Evolutionary conservation across 495 filamentous ascomycete species (phyloP), one percentile per base, ranked within the genome.

Genomic region (Daldinia grandis): DNA sequence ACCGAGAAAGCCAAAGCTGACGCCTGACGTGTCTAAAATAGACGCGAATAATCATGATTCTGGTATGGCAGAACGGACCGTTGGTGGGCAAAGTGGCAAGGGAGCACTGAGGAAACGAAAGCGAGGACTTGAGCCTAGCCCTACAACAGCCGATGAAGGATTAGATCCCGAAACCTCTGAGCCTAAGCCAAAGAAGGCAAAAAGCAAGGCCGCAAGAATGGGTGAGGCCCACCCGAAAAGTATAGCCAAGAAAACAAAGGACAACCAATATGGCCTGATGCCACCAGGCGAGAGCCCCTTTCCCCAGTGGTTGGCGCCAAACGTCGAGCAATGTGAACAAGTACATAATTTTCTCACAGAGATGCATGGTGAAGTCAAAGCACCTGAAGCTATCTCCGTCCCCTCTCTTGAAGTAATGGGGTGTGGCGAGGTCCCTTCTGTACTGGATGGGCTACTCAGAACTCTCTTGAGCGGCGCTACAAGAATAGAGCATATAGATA

Each of bases 351-450:
- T 97, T 1, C 83, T 99, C 0, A 83, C 87, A 1, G 80, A 82
- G 14, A 72, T 88, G 3, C 93, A 98, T 42, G 84, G 91, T 3
- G 80, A 81, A 30, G 82, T 91, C 8, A 82, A 81, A 30, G 80
- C 84, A 8, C 95, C 95, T 0, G 80, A 87, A 15, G 87, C 80
- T 1, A 89, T 95, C 15, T 93, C 93, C 0, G 79, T 85, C 7
- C 92, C 95, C 0, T 93, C 92, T n/a, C 79, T 92, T 2, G 90
- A 90, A 3, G 86, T 93, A 14, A 88, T 94, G 17, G 95, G 94
- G 1, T 99, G 95, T 71, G 95, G 95, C 14, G 94, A 99, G 77
- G 95, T 98, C 0, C 95, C 95, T 0, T 95, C 90, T 19, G 89
- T 98, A 0, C 84, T 99, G 0, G 95, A 98, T 75, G 95, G 94